These are phyloP conservation scores for Apiotrichum laibachii DNA, from an alignment of 1,284 basidiomycete species.

Conservation along the genomic window DNA sequence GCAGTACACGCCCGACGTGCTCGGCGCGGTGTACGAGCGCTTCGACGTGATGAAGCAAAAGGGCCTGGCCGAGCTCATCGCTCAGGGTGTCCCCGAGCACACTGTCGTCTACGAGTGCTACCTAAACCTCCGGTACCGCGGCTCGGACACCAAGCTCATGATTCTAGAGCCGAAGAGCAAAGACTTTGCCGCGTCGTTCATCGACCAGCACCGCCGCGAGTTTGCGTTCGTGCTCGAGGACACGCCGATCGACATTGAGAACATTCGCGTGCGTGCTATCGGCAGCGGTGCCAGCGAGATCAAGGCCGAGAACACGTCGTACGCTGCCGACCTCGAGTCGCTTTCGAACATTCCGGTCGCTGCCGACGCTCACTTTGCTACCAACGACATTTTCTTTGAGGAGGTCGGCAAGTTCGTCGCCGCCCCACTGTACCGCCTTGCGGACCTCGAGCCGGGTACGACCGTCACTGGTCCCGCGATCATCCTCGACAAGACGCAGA, in stretches of 20 bases:
- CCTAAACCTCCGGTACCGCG: slow-evolving; percentile 41
- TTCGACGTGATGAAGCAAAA: slow-evolving; percentile 35
- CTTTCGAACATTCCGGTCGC: too few species aligned
- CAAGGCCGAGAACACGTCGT: slow-evolving; percentile 17
- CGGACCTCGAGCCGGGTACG: slow-evolving; percentile 30
- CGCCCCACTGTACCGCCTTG: not conserved
- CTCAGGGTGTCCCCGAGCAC: slow-evolving; percentile 75
- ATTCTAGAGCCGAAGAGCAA: slow-evolving; percentile 33
- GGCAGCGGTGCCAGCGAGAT: slow-evolving; percentile 34
- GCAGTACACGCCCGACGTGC: slow-evolving; percentile 25
- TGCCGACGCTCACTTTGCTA: slow-evolving; percentile 4
- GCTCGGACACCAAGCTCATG: slow-evolving; percentile 44
- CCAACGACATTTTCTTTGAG: slow-evolving; percentile 42
- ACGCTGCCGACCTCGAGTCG: not conserved
- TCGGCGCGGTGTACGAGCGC: slow-evolving; percentile 22
- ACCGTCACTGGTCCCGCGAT: slow-evolving; percentile 42
- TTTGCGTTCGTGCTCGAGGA: slow-evolving; percentile 43
- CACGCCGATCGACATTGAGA: slow-evolving; percentile 34
- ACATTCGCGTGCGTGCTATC: slow-evolving; percentile 38
- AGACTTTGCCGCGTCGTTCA: slow-evolving; percentile 31
- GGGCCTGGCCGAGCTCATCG: slow-evolving; percentile 65
- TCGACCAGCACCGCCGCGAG: slow-evolving; percentile 40
- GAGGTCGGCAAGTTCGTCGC: not conserved
- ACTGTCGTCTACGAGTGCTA: slow-evolving; percentile 66
- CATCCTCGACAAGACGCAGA: slow-evolving; percentile 44